A percentile compares a stretch with the other conserved stretches of the same genome.
These are phyloP conservation scores for Datura wrightii DNA, from an alignment of 257 asterid species.

Conservation along the genomic window DNA sequence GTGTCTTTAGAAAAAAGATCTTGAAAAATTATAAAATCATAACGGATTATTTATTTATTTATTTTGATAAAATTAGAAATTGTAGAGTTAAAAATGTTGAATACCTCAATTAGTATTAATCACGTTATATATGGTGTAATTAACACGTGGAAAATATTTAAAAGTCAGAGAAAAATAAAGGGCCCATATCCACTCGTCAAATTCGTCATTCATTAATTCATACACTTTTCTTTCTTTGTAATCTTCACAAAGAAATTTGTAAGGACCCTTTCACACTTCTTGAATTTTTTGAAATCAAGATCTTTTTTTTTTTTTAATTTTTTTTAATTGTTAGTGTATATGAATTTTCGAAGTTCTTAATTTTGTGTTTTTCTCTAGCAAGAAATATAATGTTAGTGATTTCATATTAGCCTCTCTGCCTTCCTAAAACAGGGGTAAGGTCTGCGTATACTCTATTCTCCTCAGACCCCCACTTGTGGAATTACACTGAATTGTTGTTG, in stretches of 20 bases:
- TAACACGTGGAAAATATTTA: background rate
- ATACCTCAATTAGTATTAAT: slow-evolving; percentile 21
- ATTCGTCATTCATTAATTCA: background rate
- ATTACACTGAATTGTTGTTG: too few relatives aligned
- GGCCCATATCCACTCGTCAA: background rate
- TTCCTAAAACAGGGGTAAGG: too few relatives aligned
- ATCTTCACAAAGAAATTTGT: background rate
- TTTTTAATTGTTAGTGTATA: too few relatives aligned
- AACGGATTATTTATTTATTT: too few relatives aligned
- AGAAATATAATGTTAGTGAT: background rate
- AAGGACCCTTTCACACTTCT: background rate
- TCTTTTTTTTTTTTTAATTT: too few relatives aligned
- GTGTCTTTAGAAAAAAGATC: too few relatives aligned
- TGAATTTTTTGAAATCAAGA: too few relatives aligned
- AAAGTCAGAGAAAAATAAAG: too few relatives aligned
- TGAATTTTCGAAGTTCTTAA: background rate
- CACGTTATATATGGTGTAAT: background rate
- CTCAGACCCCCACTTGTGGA: too few relatives aligned
- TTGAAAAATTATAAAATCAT: too few relatives aligned
- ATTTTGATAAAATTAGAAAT: background rate
- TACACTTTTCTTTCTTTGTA: background rate
- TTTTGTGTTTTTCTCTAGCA: background rate
- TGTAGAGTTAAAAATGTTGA: background rate
- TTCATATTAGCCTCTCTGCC: too few relatives aligned
- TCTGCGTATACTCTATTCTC: too few relatives aligned